A percentile compares a stretch with the other conserved stretches of the same genome.
These are phyloP conservation scores for Eucalyptus dawsonii DNA, from an alignment of 345 rosid species.

Conservation along the genomic window DNA sequence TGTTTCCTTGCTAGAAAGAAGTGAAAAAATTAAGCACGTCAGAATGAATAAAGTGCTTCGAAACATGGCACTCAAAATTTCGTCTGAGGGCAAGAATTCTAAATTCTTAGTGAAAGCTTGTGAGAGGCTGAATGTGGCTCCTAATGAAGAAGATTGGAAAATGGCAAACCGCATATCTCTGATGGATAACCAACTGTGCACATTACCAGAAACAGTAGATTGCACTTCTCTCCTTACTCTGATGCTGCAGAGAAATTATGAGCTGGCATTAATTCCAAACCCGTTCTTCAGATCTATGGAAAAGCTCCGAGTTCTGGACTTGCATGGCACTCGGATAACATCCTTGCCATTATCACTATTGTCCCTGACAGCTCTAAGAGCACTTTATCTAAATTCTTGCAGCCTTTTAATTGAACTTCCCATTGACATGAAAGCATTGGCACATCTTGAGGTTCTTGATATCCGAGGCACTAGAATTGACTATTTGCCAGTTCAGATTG, in stretches of 20 bases:
- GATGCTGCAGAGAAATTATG: not conserved
- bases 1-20: not conserved
- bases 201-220: not conserved
- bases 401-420: constrained; percentile 1
- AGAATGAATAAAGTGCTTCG: constrained; percentile 1
- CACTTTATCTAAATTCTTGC: constrained; percentile 15
- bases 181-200: constrained; percentile 1
- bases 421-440: not conserved
- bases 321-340: constrained; percentile 1
- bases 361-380: not conserved
- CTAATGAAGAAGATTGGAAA: not conserved
- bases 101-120: not conserved
- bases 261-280: not conserved
- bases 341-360: constrained; percentile 2
- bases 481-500: not conserved
- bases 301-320: constrained; percentile 11
- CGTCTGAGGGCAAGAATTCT: not conserved
- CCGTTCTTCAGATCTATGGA: constrained; percentile 4
- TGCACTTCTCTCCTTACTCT: constrained; percentile 1
- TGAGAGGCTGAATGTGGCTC: not conserved
- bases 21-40: constrained; percentile 1
- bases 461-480: not conserved
- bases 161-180: constrained; percentile 4
- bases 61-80: constrained; percentile 9
- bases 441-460: constrained; percentile 7